A percentile compares a stretch with the other conserved stretches of the same genome.
These are phyloP conservation scores for Lactifluus hygrophoroides DNA, from an alignment of 768 basidiomycete species.

Conservation along the genomic window DNA sequence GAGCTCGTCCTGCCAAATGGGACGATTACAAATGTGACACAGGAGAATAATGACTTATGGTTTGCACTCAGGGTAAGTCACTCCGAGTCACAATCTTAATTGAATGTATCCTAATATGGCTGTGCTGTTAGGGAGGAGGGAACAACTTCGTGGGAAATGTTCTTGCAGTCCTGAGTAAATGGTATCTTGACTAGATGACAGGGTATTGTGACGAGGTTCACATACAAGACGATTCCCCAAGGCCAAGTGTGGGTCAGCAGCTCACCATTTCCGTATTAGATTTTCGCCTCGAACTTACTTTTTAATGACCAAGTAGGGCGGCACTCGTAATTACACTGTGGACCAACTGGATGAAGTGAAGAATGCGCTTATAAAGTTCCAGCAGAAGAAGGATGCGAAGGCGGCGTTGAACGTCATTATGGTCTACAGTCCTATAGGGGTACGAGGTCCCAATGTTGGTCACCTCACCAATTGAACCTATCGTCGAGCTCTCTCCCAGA, in stretches of 20 bases:
- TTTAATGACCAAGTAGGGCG: too few species aligned
- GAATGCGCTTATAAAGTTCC: neutral
- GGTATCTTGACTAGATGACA: neutral
- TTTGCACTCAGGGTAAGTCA: too few species aligned
- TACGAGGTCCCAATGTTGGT: neutral
- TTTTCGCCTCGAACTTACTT: neutral
- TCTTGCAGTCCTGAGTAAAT: too few species aligned
- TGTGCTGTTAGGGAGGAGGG: neutral
- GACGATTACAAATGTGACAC: too few species aligned
- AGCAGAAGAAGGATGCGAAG: neutral
- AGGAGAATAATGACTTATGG: too few species aligned
- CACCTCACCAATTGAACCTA: neutral
- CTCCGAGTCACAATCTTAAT: too few species aligned
- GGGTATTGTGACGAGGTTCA: conserved; percentile 10
- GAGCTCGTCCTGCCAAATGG: too few species aligned
- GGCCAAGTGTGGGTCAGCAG: conserved; percentile 26
- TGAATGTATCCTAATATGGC: too few species aligned
- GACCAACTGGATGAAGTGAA: neutral
- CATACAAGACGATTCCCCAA: too few species aligned
- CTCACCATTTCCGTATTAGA: too few species aligned
- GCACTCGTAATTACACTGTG: neutral
- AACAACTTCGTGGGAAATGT: too few species aligned
- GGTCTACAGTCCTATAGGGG: neutral
- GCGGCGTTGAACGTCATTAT: neutral
- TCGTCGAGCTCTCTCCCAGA: too few species aligned